These are phyloP conservation scores for Ascocoryne sarcoides DNA, from an alignment of 2,329 filamentous ascomycete genomes.

Conservation along the genomic window DNA sequence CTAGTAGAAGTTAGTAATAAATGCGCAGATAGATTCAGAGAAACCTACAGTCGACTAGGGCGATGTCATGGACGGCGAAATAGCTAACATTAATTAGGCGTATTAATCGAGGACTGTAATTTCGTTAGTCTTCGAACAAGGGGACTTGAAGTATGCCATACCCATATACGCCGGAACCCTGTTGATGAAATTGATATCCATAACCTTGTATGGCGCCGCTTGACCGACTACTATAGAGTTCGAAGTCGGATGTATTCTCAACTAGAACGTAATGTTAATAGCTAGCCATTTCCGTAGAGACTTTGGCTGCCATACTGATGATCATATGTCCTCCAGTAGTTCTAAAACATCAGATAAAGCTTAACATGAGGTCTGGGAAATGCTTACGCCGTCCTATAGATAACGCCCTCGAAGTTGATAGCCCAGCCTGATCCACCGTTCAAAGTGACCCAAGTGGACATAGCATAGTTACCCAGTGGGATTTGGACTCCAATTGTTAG, in stretches of 20 bases:
- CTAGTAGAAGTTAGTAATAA: constrained; percentile 3
- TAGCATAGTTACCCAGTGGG: constrained; percentile 35
- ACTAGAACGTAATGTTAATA: constrained; percentile 23
- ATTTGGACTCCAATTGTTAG: constrained; percentile 11
- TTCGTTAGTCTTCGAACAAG: background rate
- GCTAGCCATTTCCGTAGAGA: background rate
- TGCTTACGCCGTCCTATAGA: constrained; percentile 38
- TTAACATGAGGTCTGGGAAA: background rate
- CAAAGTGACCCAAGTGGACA: constrained; percentile 41
- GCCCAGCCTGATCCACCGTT: constrained; percentile 39
- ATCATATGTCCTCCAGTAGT: constrained; percentile 43
- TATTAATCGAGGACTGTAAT: constrained; percentile 12
- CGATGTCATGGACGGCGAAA: constrained; percentile 22
- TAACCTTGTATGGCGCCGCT: constrained; percentile 44
- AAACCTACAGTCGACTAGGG: constrained; percentile 17
- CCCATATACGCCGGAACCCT: background rate
- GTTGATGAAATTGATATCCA: constrained; percentile 39
- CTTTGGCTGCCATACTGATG: constrained; percentile 15
- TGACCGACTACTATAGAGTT: constrained; percentile 43
- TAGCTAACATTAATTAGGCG: constrained; percentile 14
- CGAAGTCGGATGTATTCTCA: constrained; percentile 41
- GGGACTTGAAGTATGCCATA: background rate
- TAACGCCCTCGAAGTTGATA: constrained; percentile 42
- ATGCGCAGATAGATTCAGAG: too few species aligned
- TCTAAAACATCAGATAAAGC: constrained; percentile 5